These are phyloP conservation scores for Tranzscheliella williamsii DNA, from an alignment of 1,284 basidiomycete species.

Conservation along the genomic window DNA sequence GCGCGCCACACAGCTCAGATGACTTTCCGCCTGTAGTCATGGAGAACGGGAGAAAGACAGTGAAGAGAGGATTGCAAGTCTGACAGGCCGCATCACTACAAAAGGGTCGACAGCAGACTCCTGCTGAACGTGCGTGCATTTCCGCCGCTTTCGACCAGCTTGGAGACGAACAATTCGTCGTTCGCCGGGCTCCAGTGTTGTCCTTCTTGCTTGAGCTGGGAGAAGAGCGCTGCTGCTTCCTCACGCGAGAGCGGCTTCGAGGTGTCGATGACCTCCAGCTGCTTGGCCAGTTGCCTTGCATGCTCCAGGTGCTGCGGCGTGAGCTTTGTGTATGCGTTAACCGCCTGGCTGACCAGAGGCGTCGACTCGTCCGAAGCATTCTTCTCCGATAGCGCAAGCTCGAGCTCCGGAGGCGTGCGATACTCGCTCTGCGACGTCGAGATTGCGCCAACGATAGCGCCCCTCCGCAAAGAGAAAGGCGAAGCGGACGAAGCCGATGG, in stretches of 20 bases:
- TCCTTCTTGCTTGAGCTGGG: slow-evolving; percentile 38
- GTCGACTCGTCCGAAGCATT: background rate
- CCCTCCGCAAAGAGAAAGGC: slow-evolving; percentile 5
- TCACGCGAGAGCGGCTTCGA: slow-evolving; percentile 15
- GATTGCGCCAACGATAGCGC: slow-evolving; percentile 37
- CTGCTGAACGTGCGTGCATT: slow-evolving; percentile 45
- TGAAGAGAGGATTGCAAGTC: no score
- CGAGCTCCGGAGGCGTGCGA: slow-evolving; percentile 29
- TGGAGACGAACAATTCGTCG: slow-evolving; percentile 52
- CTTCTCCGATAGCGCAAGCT: slow-evolving; percentile 30
- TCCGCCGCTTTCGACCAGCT: slow-evolving; percentile 51
- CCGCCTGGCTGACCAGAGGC: slow-evolving; percentile 16
- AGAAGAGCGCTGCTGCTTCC: slow-evolving; percentile 44
- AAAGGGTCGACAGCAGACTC: slow-evolving; percentile 32
- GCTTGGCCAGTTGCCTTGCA: slow-evolving; percentile 13
- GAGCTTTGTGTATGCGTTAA: slow-evolving; percentile 49
- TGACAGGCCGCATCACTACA: slow-evolving; percentile 21
- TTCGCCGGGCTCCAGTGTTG: slow-evolving; percentile 40
- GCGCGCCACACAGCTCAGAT: no score
- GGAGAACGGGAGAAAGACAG: no score
- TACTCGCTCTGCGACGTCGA: slow-evolving; percentile 45
- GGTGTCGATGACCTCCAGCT: slow-evolving; percentile 20
- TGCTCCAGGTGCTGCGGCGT: slow-evolving; percentile 33
- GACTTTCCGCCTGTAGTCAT: no score
- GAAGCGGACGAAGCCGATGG: slow-evolving; percentile 1